Base-by-base conservation (phyloP, 1,284 basidiomycete genomes). In the Ceratobasidium sp. region DNA sequence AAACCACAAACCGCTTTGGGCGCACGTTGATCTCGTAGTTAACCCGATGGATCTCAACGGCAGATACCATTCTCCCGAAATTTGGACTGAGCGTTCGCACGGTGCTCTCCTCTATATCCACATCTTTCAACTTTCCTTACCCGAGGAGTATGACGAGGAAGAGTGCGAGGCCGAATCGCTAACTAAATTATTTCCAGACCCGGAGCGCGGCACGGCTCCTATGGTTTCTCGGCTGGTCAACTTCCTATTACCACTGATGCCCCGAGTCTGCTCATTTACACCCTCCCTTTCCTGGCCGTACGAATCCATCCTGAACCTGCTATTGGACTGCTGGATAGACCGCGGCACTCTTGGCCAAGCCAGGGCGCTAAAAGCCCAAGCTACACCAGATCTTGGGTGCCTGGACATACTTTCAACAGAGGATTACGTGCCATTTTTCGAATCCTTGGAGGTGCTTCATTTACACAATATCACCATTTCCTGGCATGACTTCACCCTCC, bases 221-320 rank as follows among this genome's bases (percentile, higher is more conserved):
- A 37, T 58, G 31, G 14, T 58, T 14, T 1, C 6, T 14, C 54
- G 54, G 8, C 31, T 58, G 19, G 6, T 58, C 4, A 7, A n/a
- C 31, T 58, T 58, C 16, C 31, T 58, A 14, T 37, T 16, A 5
- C 54, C 54, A 9, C 54, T 58, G 19, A 58, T 58, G 54, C 54
- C 29, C 31, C 54, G 37, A 16, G 31, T 58, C 16, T 37, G 31
- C 29, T 58, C 54, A 11, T 27, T 58, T 3, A 58, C 54, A 19
- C 8, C 31, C 2, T 11, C 31, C 7, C 54, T 58, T 5, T 58
- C 31, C 31, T 58, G 31, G 29, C 54, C 54, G 8, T 58, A 37
- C 14, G 13, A 22, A 14, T 58, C 54, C 0, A 58, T 19, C 53
- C 24, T 54, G 24, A 37, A 16, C 8, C 2, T 31, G 31, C 53